Percentiles rank a stretch among this genome's conserved stretches.
Evolutionary conservation across 768 basidiomycete species (phyloP).

Genomic region (Rhodotorula toruloides): DNA sequence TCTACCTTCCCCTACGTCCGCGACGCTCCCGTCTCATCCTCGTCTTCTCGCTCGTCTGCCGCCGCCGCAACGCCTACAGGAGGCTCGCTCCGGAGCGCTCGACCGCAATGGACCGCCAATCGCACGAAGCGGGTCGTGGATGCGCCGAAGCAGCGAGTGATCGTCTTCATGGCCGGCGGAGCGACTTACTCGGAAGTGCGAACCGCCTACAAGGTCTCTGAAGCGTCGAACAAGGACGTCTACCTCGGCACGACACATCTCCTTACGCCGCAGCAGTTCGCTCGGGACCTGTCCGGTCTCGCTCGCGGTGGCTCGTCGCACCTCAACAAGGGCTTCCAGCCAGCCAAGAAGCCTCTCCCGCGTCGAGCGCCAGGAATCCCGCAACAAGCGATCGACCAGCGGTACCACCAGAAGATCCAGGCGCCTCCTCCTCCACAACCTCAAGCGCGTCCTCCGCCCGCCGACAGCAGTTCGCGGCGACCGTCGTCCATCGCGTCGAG

Average conservation of each 20-base stretch:
- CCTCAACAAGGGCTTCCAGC: constrained; percentile 46
- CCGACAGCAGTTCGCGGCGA: too few relatives aligned
- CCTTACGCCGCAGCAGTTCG: constrained; percentile 72
- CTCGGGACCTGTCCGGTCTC: constrained; percentile 79
- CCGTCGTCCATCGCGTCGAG: not conserved
- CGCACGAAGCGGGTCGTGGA: constrained; percentile 50
- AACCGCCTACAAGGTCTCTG: constrained; percentile 74
- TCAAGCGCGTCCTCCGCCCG: not conserved
- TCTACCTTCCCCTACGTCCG: constrained; percentile 81
- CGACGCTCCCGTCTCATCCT: constrained; percentile 56
- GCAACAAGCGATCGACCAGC: constrained; percentile 24
- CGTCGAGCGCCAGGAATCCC: constrained; percentile 16
- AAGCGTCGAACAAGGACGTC: constrained; percentile 73
- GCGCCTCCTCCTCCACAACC: not conserved
- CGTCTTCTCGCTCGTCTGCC: constrained; percentile 46
- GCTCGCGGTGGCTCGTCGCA: constrained; percentile 75
- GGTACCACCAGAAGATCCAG: constrained; percentile 23
- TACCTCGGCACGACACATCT: constrained; percentile 90
- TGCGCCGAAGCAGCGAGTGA: constrained; percentile 59
- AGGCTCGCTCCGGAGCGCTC: constrained; percentile 69
- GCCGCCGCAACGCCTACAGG: constrained; percentile 46
- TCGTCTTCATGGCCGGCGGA: constrained; percentile 90
- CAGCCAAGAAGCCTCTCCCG: constrained; percentile 17
- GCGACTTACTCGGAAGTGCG: constrained; percentile 94
- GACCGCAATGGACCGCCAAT: constrained; percentile 41